Evolutionary conservation across 1,284 basidiomycete genomes (phyloP).

Genomic region (Trametes hirsuta): DNA sequence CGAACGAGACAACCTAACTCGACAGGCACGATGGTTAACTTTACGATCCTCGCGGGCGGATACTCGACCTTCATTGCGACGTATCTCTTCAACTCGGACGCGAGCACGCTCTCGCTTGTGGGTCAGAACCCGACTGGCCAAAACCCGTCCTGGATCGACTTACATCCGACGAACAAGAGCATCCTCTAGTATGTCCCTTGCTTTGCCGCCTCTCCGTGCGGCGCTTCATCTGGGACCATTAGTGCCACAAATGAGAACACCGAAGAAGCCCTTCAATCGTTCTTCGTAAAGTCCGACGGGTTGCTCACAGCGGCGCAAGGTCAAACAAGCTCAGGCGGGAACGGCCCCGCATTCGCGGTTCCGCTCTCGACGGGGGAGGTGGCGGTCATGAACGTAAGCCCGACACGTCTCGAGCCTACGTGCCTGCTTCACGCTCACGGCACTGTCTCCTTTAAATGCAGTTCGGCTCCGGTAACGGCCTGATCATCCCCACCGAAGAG

Average conservation of each 20-base stretch:
- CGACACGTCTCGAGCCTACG: neutral
- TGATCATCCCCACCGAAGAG: conserved; percentile 50
- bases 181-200: conserved; percentile 55
- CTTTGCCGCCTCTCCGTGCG: conserved; percentile 12
- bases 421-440: neutral
- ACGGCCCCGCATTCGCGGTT: conserved; percentile 53
- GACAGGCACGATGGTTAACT: conserved; percentile 50
- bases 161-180: conserved; percentile 53
- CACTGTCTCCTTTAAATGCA: conserved; percentile 26
- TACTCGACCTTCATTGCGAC: conserved; percentile 61
- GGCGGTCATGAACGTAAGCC: conserved; percentile 56
- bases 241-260: conserved; percentile 61
- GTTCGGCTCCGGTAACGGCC: conserved; percentile 62
- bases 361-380: conserved; percentile 59
- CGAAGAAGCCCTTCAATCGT: conserved; percentile 57
- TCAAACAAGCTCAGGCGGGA: conserved; percentile 53
- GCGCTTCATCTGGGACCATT: neutral
- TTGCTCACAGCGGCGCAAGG: conserved; percentile 49
- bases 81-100: conserved; percentile 56
- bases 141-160: conserved; percentile 61
- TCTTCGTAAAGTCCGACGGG: conserved; percentile 49
- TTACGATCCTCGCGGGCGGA: conserved; percentile 66
- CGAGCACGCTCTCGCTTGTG: conserved; percentile 47
- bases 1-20: neutral
- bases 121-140: conserved; percentile 51